phyloP scores from a whole-genome alignment of 2,329 filamentous ascomycete genomes.

The Arthrinium phaeospermum region DNA sequence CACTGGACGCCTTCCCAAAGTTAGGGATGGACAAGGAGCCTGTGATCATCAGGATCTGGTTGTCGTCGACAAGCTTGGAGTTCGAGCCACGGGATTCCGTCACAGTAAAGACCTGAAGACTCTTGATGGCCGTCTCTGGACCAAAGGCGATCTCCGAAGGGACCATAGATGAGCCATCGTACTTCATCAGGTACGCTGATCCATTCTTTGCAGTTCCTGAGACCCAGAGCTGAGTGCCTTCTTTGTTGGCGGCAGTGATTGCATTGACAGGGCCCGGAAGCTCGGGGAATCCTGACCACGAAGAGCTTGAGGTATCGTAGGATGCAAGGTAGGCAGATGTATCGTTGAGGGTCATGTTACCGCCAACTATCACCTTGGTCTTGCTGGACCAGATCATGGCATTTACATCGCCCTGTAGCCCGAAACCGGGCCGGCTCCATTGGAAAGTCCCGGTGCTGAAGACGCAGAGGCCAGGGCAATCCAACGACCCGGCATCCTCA shows the following conservation, averaged over 20 bases:
- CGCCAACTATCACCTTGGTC: conserved; percentile 76
- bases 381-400: conserved; percentile 78
- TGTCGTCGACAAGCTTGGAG: conserved; percentile 62
- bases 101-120: conserved; percentile 81
- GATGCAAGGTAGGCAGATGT: conserved; percentile 71
- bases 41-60: conserved; percentile 81
- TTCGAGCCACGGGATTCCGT: conserved; percentile 70
- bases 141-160: conserved; percentile 69
- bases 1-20: conserved; percentile 84
- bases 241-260: conserved; percentile 74
- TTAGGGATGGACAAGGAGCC: conserved; percentile 77
- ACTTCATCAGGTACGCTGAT: conserved; percentile 81
- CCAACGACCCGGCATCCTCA: conserved; percentile 79
- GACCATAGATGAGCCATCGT: conserved; percentile 74
- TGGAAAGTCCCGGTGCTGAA: conserved; percentile 73
- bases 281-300: conserved; percentile 68
- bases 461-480: conserved; percentile 81
- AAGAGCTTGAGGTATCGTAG: conserved; percentile 71
- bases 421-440: conserved; percentile 81
- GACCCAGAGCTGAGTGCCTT: conserved; percentile 80
- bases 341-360: conserved; percentile 72
- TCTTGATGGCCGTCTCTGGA: conserved; percentile 71
- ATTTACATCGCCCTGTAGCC: conserved; percentile 72
- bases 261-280: conserved; percentile 83
- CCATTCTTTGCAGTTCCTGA: conserved; percentile 72